These are phyloP conservation scores for Ramichloridium luteum DNA, from an alignment of 2,329 filamentous ascomycete genomes.

Conservation along the genomic window DNA sequence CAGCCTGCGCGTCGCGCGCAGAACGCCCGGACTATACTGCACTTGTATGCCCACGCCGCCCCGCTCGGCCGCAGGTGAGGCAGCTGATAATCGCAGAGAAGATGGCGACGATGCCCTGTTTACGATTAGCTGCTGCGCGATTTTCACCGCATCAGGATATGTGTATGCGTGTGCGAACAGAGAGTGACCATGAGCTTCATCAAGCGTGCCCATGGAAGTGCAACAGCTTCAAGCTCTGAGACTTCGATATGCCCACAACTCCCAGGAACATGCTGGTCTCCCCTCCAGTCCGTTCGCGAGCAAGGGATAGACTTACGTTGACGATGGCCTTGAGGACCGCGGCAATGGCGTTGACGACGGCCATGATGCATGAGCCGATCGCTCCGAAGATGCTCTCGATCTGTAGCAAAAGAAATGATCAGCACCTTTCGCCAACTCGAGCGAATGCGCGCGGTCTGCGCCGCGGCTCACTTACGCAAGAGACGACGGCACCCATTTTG, in stretches of 20 bases:
- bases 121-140: too few species aligned
- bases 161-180: too few species aligned
- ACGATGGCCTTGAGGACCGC: slow-evolving; percentile 35
- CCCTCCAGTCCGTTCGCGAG: neutral
- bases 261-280: neutral
- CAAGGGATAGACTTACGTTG: slow-evolving; percentile 20
- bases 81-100: slow-evolving; percentile 38
- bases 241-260: too few species aligned
- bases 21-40: too few species aligned
- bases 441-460: too few species aligned
- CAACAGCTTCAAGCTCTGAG: too few species aligned
- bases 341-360: slow-evolving; percentile 36
- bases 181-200: too few species aligned
- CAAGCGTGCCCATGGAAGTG: too few species aligned
- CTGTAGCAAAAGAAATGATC: slow-evolving; percentile 1
- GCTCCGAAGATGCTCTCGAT: slow-evolving; percentile 6
- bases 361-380: slow-evolving; percentile 14
- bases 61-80: slow-evolving; percentile 34
- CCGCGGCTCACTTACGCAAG: slow-evolving; percentile 59
- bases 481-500: slow-evolving; percentile 72
- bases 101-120: slow-evolving; percentile 38
- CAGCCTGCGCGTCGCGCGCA: too few species aligned
- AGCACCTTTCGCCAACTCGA: too few species aligned
- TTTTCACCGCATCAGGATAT: too few species aligned
- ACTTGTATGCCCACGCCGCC: neutral